These are phyloP conservation scores for Cercospora janseana DNA, from an alignment of 2,329 filamentous ascomycete genomes.

Conservation along the genomic window DNA sequence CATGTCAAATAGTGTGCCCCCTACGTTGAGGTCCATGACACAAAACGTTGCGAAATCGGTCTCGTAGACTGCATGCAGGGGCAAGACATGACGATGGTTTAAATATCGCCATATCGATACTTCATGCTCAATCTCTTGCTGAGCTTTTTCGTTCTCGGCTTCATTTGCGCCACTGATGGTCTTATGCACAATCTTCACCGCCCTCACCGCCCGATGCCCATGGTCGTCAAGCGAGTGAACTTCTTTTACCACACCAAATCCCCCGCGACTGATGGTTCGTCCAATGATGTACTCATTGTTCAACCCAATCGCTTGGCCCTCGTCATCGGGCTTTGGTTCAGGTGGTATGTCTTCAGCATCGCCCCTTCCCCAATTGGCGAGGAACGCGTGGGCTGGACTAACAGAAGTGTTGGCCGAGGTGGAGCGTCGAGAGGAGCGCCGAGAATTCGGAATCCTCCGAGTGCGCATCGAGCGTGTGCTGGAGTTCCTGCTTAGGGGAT, in stretches of 20 bases:
- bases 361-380: slow-evolving; percentile 30
- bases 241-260: slow-evolving; percentile 66
- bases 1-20: slow-evolving; percentile 64
- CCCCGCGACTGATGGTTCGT: slow-evolving; percentile 63
- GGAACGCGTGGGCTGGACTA: slow-evolving; percentile 37
- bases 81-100: slow-evolving; percentile 60
- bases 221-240: slow-evolving; percentile 58
- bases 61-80: slow-evolving; percentile 63
- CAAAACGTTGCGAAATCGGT: slow-evolving; percentile 68
- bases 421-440: slow-evolving; percentile 33
- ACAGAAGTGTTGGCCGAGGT: slow-evolving; percentile 31
- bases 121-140: slow-evolving; percentile 68
- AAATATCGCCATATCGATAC: slow-evolving; percentile 66
- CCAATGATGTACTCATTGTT: slow-evolving; percentile 64
- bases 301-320: slow-evolving; percentile 64
- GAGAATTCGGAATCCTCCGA: slow-evolving; percentile 22
- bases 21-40: slow-evolving; percentile 63
- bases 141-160: slow-evolving; percentile 62
- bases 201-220: slow-evolving; percentile 55
- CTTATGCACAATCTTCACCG: slow-evolving; percentile 68
- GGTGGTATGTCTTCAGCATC: slow-evolving; percentile 30
- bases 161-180: slow-evolving; percentile 56
- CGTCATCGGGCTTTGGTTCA: slow-evolving; percentile 58
- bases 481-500: slow-evolving; percentile 33
- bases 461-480: slow-evolving; percentile 33